Base-by-base conservation (phyloP, 805 yeast genomes). In the Wilhelminamyces savonicus region DNA sequence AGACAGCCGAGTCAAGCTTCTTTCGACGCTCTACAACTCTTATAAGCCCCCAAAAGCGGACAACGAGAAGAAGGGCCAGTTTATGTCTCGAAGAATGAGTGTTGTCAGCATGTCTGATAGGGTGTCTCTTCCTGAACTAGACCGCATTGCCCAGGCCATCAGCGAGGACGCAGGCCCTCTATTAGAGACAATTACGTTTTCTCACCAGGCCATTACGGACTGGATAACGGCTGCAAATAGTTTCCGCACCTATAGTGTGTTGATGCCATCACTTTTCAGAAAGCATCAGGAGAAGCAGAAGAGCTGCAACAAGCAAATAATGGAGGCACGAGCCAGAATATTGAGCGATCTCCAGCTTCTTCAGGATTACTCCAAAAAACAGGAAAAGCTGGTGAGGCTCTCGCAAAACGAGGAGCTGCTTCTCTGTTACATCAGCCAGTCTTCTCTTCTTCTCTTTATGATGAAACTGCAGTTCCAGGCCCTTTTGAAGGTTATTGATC, bases 211-310 rank as follows among this genome's bases (percentile, higher is more conserved):
- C 1, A 28, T 48, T 2, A 27, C 35, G 7, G 36, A 35, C 7
- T 59, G 65, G 65, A 26, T 59, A 4, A 27, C 27, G 5, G 47
- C 46, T 23, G 57, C 63, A 3, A 57, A 59, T 34, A 39, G 43
- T 3, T 59, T 44, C 36, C 38, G 63, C 21, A 21, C 34, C 9
- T 50, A 46, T 31, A 13, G 46, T 4, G 15, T 28, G 7, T 21
- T 49, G 5, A 20, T 42, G 16, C 49, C 47, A 23, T 23, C 37
- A 16, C 16, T 28, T n/a, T 23, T 28, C 13, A 25, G 30, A 3
- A 28, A 22, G 7, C 46, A 44, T 30, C 16, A 14, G 9, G 28
- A 29, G 12, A 29, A 32, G 11, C 59, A 48, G 23, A 17, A 37
- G 24, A 34, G n/a, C n/a, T n/a, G n/a, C n/a, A 6, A 17, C 6